Conservation (phyloP, 1,284 basidiomycete species). For the Sparassis latifolia region DNA sequence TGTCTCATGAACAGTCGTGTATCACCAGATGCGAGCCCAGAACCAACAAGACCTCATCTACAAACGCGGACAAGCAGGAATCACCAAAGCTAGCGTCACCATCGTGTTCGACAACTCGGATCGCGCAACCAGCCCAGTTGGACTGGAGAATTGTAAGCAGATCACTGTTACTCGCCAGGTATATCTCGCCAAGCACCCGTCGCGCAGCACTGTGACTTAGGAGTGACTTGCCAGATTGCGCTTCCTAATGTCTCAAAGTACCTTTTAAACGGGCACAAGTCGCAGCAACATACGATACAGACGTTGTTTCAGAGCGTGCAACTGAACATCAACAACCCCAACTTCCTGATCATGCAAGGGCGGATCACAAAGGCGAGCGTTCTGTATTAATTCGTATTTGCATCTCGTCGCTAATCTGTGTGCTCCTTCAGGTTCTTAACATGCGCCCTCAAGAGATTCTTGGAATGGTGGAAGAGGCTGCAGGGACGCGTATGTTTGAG, state of each 20-base stretch:
- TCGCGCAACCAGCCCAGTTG: constrained; percentile 78
- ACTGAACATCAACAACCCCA: constrained; percentile 99
- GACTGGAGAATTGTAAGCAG: constrained; percentile 78
- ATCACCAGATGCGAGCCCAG: constrained; percentile 79
- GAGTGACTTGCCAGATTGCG: constrained; percentile 55
- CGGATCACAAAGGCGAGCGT: constrained; percentile 77
- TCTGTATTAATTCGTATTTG: background rate
- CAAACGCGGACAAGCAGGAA: constrained; percentile 95
- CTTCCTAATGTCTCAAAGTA: constrained; percentile 96
- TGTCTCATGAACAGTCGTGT: background rate
- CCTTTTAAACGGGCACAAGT: constrained; percentile 94
- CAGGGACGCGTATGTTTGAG: constrained; percentile 99
- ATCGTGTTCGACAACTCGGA: constrained; percentile 99
- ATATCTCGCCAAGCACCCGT: constrained; percentile 13
- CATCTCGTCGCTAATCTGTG: background rate
- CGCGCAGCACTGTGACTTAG: too few relatives aligned
- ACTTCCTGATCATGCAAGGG: constrained; percentile 99
- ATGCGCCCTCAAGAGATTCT: constrained; percentile 98
- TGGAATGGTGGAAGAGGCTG: constrained; percentile 98
- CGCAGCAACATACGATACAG: constrained; percentile 84
- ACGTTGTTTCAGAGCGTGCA: constrained; percentile 96
- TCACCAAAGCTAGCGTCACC: constrained; percentile 96
- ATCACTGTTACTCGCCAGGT: constrained; percentile 98
- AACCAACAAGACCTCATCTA: constrained; percentile 98
- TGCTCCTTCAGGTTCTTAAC: constrained; percentile 70